phyloP scores from a whole-genome alignment of 2,329 filamentous ascomycete genomes.

The Coleophoma crateriformis region DNA sequence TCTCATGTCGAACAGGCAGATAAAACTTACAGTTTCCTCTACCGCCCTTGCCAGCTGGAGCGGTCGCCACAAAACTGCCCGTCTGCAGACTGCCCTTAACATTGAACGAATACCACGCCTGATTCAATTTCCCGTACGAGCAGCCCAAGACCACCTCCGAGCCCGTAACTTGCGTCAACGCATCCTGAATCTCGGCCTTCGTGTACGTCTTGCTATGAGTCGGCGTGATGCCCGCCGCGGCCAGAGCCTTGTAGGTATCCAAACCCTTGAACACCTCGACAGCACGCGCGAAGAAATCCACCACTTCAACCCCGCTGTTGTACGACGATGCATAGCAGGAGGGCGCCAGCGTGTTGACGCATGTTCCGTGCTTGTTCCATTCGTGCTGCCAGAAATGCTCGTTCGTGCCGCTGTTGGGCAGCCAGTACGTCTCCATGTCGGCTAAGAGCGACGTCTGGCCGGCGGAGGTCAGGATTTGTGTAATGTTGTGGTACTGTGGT shows the following conservation, averaged over 20 bases:
- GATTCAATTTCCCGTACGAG: constrained; percentile 35
- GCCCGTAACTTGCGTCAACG: constrained; percentile 36
- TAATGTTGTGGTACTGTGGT: constrained; percentile 61
- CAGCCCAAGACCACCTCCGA: constrained; percentile 36
- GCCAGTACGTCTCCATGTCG: constrained; percentile 68
- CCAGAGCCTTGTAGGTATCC: constrained; percentile 38
- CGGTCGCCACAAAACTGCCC: constrained; percentile 10
- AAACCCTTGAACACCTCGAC: constrained; percentile 54
- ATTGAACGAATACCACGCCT: constrained; percentile 39
- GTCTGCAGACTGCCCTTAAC: constrained; percentile 12
- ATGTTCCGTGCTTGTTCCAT: constrained; percentile 70
- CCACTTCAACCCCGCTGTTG: constrained; percentile 54
- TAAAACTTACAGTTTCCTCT: constrained; percentile 3
- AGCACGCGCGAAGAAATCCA: constrained; percentile 61
- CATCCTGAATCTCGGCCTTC: constrained; percentile 29
- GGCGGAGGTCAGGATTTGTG: constrained; percentile 34
- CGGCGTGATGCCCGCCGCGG: constrained; percentile 51
- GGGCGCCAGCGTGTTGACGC: constrained; percentile 63
- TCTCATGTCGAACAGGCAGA: too few relatives aligned
- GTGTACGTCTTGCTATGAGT: constrained; percentile 30
- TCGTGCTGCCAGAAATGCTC: constrained; percentile 69
- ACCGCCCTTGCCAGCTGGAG: constrained; percentile 9
- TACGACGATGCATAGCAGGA: constrained; percentile 50
- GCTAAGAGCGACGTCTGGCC: constrained; percentile 35
- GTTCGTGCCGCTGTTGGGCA: constrained; percentile 57